Conservation (phyloP, 192 early-diverging fungal species). For the Mortierella claussenii region DNA sequence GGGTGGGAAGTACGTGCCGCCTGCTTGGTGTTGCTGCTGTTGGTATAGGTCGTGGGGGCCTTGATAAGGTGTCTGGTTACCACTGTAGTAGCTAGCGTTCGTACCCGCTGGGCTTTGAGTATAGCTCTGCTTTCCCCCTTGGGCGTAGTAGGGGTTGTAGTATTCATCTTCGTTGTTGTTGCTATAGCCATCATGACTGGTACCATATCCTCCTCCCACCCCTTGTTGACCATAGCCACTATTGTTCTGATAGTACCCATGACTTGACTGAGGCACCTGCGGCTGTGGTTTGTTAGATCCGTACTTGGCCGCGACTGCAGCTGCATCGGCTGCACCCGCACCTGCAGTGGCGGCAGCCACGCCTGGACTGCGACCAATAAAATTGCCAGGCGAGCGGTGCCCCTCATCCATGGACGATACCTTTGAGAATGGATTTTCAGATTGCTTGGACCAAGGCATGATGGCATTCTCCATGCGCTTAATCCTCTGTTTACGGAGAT, state of each 20-base stretch:
- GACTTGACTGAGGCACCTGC: constrained; percentile 4
- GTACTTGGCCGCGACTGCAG: background rate
- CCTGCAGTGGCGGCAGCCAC: background rate
- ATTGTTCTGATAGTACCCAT: constrained; percentile 11
- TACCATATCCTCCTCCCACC: constrained; percentile 5
- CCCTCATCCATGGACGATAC: constrained; percentile 36
- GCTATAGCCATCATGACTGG: constrained; percentile 4
- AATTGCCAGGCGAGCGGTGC: background rate
- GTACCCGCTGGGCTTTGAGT: background rate
- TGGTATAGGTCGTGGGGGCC: constrained; percentile 7
- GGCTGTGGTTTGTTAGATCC: constrained; percentile 21
- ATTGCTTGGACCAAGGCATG: constrained; percentile 37
- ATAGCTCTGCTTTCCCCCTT: background rate
- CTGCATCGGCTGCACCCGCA: constrained; percentile 1
- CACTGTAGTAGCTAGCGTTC: constrained; percentile 1
- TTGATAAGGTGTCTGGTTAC: background rate
- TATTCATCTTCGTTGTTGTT: constrained; percentile 16
- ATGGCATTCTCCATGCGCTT: constrained; percentile 32
- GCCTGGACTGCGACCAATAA: too few relatives aligned
- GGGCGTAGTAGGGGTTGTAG: constrained; percentile 36
- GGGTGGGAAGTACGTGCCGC: constrained; percentile 27
- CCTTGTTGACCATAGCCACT: constrained; percentile 2
- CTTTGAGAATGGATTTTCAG: constrained; percentile 31
- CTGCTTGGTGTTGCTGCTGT: background rate
- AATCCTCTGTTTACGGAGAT: constrained; percentile 13